These are phyloP conservation scores for Solanum tarijense DNA, from an alignment of 257 asterid species.

Conservation along the genomic window DNA sequence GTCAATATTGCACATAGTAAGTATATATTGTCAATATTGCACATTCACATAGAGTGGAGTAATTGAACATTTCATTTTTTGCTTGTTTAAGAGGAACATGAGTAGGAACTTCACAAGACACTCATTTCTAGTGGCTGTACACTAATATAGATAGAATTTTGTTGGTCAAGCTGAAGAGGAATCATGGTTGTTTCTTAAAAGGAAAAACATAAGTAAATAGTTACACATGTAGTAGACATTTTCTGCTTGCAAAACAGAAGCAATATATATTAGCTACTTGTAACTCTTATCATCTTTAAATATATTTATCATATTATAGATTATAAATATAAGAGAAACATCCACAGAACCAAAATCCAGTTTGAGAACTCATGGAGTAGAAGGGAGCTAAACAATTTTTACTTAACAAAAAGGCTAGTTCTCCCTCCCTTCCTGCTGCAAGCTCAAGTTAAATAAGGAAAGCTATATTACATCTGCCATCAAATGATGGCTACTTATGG, in stretches of 20 bases:
- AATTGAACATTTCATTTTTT: not conserved
- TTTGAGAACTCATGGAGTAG: not conserved
- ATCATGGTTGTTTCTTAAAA: not conserved
- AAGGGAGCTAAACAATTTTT: not conserved
- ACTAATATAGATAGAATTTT: not conserved
- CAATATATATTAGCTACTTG: not conserved
- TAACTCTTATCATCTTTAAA: not conserved
- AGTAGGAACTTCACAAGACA: not conserved
- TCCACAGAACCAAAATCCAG: not conserved
- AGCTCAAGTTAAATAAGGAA: not conserved
- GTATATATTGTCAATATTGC: not conserved
- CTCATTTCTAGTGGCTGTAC: not conserved
- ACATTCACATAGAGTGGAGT: not conserved
- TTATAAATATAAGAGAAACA: not conserved
- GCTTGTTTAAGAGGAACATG: not conserved
- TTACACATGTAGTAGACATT: not conserved
- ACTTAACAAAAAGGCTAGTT: not conserved
- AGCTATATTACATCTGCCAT: slow-evolving; percentile 9
- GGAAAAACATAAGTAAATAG: not conserved
- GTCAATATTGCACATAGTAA: not conserved
- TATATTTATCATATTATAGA: not conserved
- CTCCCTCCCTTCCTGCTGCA: not conserved
- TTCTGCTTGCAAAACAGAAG: not conserved
- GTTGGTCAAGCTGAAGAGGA: not conserved
- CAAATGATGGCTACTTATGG: slow-evolving; percentile 1